Evolutionary conservation across 2,329 filamentous ascomycete genomes (phyloP).

Genomic region (Myriosclerotinia duriaeana): DNA sequence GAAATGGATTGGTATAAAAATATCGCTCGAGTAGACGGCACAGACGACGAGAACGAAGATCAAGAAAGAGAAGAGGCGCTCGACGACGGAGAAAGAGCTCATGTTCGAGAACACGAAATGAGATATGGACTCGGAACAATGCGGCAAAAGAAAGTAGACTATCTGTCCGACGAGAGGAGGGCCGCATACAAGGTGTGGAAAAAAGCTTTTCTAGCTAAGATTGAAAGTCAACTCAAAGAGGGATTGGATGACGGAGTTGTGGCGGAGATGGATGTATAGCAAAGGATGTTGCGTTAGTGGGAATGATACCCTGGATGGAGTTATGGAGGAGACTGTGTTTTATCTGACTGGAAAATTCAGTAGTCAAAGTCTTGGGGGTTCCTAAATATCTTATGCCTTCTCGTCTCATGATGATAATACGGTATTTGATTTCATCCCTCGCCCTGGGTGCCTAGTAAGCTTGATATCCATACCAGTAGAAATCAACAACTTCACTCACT

Average conservation of each 20-base stretch:
- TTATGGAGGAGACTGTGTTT: neutral
- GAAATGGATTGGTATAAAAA: conserved; percentile 60
- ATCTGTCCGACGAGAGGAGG: conserved; percentile 62
- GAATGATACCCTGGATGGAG: conserved; percentile 2
- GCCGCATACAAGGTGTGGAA: conserved; percentile 66
- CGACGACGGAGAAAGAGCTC: conserved; percentile 33
- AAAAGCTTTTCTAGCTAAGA: conserved; percentile 54
- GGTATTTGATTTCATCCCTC: too few species aligned
- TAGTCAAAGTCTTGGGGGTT: neutral
- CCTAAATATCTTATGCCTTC: neutral
- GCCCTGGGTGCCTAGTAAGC: neutral
- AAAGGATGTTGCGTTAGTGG: neutral
- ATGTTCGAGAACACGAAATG: conserved; percentile 28
- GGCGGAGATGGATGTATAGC: conserved; percentile 10
- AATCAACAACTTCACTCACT: neutral
- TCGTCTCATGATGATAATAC: neutral
- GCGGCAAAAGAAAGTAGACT: conserved; percentile 74
- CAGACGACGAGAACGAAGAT: conserved; percentile 39
- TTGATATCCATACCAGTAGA: too few species aligned
- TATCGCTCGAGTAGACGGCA: conserved; percentile 44
- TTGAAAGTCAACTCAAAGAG: conserved; percentile 46
- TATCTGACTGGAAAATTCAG: neutral
- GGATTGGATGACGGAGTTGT: conserved; percentile 24
- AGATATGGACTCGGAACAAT: conserved; percentile 51
- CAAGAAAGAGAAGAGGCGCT: conserved; percentile 40